phyloP scores from a whole-genome alignment of 441 rosid genomes.

The Erodium moschatum region DNA sequence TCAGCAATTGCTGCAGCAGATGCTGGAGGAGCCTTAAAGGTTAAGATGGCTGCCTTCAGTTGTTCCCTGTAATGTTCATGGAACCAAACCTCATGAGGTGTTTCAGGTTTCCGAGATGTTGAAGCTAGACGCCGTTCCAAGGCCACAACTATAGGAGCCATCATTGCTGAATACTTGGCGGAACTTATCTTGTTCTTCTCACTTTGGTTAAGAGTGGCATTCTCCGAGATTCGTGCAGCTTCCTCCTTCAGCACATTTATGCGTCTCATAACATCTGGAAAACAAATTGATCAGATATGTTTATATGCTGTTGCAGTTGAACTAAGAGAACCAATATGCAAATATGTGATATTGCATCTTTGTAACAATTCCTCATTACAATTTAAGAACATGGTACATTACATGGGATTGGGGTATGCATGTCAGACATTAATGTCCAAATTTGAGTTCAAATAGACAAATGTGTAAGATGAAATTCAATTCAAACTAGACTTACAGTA shows the following conservation, averaged over 20 bases:
- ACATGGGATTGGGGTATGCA: slow-evolving; percentile 17
- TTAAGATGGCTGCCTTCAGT: slow-evolving; percentile 60
- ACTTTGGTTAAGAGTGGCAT: slow-evolving; percentile 72
- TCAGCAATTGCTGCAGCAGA: slow-evolving; percentile 75
- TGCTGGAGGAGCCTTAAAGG: slow-evolving; percentile 79
- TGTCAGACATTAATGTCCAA: slow-evolving; percentile 2
- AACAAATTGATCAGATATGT: slow-evolving; percentile 20
- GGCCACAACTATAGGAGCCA: slow-evolving; percentile 93
- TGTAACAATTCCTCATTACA: slow-evolving; percentile 3
- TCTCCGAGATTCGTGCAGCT: slow-evolving; percentile 82
- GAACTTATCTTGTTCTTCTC: slow-evolving; percentile 91
- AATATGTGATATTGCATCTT: neutral
- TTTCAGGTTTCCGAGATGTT: slow-evolving; percentile 85
- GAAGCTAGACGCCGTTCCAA: slow-evolving; percentile 95
- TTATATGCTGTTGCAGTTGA: neutral
- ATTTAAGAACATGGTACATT: neutral
- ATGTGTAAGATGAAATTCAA: slow-evolving; percentile 15
- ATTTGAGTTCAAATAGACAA: neutral
- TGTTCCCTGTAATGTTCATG: slow-evolving; percentile 63
- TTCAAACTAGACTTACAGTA: slow-evolving; percentile 1
- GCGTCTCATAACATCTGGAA: slow-evolving; percentile 87
- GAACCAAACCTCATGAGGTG: slow-evolving; percentile 95
- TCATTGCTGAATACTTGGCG: slow-evolving; percentile 95
- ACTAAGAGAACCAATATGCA: neutral
- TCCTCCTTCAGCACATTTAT: slow-evolving; percentile 86